These are phyloP conservation scores for Auxenochlorella pyrenoidosa DNA, from an alignment of 139 green algal genomes.

Conservation along the genomic window DNA sequence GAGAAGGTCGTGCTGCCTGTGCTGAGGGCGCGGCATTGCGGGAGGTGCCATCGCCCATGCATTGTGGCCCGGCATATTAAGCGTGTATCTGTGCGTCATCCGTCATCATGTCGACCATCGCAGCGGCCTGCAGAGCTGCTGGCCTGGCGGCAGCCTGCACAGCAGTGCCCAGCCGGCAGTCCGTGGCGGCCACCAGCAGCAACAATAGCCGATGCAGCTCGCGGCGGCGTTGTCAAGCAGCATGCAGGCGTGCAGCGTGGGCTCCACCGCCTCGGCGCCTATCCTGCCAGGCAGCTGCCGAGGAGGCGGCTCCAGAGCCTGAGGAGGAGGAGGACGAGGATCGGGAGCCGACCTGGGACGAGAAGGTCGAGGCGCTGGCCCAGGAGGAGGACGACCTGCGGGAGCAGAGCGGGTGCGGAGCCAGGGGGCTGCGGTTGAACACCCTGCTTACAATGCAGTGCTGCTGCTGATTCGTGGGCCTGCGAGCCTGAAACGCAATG, in stretches of 20 bases:
- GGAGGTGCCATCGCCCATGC: background rate
- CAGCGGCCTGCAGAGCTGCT: background rate
- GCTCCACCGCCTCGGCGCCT: background rate
- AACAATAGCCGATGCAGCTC: background rate
- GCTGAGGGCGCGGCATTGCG: no score
- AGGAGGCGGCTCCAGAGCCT: background rate
- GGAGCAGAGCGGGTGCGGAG: background rate
- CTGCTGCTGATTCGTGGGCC: background rate
- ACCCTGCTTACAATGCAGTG: no score
- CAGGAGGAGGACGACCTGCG: background rate
- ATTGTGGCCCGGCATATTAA: background rate
- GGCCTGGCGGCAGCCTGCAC: background rate
- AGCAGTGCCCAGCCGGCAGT: background rate
- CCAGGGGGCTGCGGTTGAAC: no score
- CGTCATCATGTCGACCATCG: background rate
- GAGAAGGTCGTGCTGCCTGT: no score
- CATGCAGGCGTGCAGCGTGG: background rate
- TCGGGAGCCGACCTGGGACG: background rate
- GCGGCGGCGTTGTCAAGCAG: background rate
- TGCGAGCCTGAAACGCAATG: no score
- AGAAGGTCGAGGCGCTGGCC: background rate
- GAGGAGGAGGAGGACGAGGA: slow-evolving; percentile 16
- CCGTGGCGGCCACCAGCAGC: background rate
- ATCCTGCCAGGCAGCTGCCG: background rate
- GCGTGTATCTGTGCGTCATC: background rate